Percentiles rank a stretch among this genome's conserved stretches.
Conservation (phyloP, 2,329 filamentous ascomycete genomes). For the Epichloe brachyelytri region DNA sequence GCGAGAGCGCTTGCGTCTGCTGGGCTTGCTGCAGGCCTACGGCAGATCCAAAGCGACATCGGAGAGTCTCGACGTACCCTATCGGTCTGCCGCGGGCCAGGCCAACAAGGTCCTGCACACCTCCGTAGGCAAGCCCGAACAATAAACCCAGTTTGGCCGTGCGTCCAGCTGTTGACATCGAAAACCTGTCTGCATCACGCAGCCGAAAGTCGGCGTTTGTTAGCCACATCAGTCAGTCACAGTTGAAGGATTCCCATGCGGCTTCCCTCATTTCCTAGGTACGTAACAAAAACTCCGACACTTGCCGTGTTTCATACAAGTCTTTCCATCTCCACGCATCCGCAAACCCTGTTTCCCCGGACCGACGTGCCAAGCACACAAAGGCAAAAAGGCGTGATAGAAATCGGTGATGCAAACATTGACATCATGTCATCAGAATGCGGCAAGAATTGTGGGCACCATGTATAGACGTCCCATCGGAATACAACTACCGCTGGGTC, state of each 20-base stretch:
- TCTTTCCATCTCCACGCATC: background rate
- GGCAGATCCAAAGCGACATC: slow-evolving; percentile 26
- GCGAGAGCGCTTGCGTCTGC: slow-evolving; percentile 4
- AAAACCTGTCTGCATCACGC: slow-evolving; percentile 54
- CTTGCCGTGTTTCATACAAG: slow-evolving; percentile 2
- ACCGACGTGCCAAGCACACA: background rate
- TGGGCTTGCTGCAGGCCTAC: slow-evolving; percentile 8
- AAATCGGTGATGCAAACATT: background rate
- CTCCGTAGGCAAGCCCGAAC: slow-evolving; percentile 67
- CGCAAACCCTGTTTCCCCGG: background rate
- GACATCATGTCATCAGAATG: background rate
- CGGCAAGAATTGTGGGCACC: background rate
- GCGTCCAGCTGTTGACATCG: slow-evolving; percentile 59
- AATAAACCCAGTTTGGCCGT: slow-evolving; percentile 71
- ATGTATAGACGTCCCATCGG: background rate
- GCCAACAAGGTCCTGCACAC: slow-evolving; percentile 64
- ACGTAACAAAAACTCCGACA: slow-evolving; percentile 11
- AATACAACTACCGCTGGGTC: background rate
- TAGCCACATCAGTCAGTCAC: slow-evolving; percentile 8
- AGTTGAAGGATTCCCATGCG: background rate
- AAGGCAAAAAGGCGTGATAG: background rate
- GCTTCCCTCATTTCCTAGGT: slow-evolving; percentile 5
- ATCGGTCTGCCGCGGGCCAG: slow-evolving; percentile 58
- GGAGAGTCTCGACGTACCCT: slow-evolving; percentile 59
- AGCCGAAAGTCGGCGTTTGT: slow-evolving; percentile 17